Evolutionary conservation across 164 flowering plant species (phyloP), one percentile per base, ranked within the genome.

Genomic region (Nymphaea thermarum): DNA sequence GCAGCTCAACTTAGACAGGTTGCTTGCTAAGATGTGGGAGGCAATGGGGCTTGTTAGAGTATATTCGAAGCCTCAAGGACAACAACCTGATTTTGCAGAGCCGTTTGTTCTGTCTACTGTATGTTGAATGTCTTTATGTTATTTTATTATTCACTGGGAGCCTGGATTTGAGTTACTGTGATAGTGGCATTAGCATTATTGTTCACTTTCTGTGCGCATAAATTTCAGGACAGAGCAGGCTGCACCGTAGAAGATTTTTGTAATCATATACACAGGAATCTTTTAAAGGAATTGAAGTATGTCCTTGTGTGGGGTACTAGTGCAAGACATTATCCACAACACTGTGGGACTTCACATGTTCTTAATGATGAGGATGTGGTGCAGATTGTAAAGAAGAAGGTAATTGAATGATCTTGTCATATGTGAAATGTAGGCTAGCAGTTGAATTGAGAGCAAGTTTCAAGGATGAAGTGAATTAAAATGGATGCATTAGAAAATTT

Each of bases 331-430:
- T 86, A 86, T 70, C 99, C 99, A 3, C 99, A 95, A 71, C 89
- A 89, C 75, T 95, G 99, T 87, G 99, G 99, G 63, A 90, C 89
- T 47, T 60, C 81, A 70, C 99, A 95, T 62, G 62, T 63, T 78
- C 95, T 95, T 76, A 80, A 89, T 36, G 99, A 95, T 66, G 99
- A 92, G 77, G 99, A 95, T 68, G 99, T 95, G 51, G 98, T 95
- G 68, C 99, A 95, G 77, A 82, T 95, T 75, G 99, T 92, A 43
- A 95, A 95, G 93, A 95, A 95, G 76, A 92, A 95, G 98, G 99
- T 82, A 64, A 61, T 12, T 47, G 7, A 47, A 47, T 12, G 3
- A 7, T 47, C 55, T 47, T 47, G 7, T 8, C 64, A 61, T 61
- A 36, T 61, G 25, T 36, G 16, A n/a, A 6, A 8, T 4, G 8